Evolutionary conservation across 805 yeast species (phyloP).

Genomic region (Wickerhamomyces strasburgensis): DNA sequence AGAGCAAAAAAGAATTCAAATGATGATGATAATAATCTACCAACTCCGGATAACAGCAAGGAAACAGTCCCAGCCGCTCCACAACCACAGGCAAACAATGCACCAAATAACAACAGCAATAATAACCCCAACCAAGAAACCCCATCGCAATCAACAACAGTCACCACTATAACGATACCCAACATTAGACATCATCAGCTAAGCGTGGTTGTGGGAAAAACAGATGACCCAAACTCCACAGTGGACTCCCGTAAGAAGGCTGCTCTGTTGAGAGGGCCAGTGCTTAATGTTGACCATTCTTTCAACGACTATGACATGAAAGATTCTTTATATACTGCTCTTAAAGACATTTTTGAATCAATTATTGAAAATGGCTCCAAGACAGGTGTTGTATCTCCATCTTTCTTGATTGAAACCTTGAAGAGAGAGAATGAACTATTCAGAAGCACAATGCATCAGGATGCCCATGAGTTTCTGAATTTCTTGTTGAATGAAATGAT

Average conservation of each 20-base stretch:
- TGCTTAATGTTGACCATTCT: constrained; percentile 73
- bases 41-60: neutral
- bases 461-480: constrained; percentile 95
- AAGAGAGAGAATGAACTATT: constrained; percentile 82
- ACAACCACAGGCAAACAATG: constrained; percentile 2
- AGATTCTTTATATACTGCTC: constrained; percentile 52
- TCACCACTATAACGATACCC: constrained; percentile 14
- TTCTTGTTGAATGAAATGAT: constrained; percentile 75
- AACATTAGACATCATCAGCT: constrained; percentile 13
- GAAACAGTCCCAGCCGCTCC: constrained; percentile 1
- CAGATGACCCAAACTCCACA: constrained; percentile 32
- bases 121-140: constrained; percentile 6
- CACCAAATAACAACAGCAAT: neutral
- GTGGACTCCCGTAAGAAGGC: constrained; percentile 73
- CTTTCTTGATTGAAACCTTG: constrained; percentile 63
- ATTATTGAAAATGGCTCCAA: constrained; percentile 66
- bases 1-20: constrained; percentile 16
- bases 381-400: constrained; percentile 84
- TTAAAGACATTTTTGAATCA: constrained; percentile 82
- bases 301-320: constrained; percentile 45
- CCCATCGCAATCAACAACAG: neutral
- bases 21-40: constrained; percentile 12
- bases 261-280: constrained; percentile 77
- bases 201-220: constrained; percentile 16
- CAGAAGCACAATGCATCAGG: constrained; percentile 93